A percentile compares a stretch with the other conserved stretches of the same genome.
Conservation (phyloP, 805 yeast genomes). For the Kodamaea neixiangensis region DNA sequence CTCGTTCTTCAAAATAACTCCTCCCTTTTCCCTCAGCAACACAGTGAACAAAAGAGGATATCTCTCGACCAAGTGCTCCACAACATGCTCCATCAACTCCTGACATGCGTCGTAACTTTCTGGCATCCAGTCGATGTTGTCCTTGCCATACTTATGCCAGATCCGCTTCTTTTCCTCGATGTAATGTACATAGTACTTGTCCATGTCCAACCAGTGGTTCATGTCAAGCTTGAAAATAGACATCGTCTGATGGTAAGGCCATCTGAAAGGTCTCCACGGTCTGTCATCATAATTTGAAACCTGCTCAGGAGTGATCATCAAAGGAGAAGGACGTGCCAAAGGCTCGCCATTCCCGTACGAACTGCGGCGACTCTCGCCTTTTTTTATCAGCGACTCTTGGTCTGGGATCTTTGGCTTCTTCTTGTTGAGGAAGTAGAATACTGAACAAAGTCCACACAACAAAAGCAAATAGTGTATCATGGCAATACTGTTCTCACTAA, state of each 20-base stretch:
- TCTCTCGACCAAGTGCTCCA: constrained; percentile 58
- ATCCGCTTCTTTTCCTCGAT: constrained; percentile 63
- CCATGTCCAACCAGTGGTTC: constrained; percentile 81
- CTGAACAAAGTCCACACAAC: neutral
- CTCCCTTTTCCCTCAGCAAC: constrained; percentile 38
- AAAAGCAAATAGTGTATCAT: neutral
- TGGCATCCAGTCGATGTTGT: constrained; percentile 66
- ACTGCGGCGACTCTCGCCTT: constrained; percentile 8
- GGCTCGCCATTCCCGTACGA: constrained; percentile 14
- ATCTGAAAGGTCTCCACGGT: constrained; percentile 80
- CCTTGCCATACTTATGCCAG: constrained; percentile 56
- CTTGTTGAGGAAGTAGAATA: neutral
- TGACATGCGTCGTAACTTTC: constrained; percentile 60
- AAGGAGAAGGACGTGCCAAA: constrained; percentile 54
- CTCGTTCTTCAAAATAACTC: constrained; percentile 57
- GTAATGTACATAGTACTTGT: constrained; percentile 68
- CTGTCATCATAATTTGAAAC: constrained; percentile 67
- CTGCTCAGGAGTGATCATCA: constrained; percentile 66
- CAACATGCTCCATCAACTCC: constrained; percentile 65
- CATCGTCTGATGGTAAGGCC: constrained; percentile 84
- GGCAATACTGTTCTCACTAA: neutral
- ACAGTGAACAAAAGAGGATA: constrained; percentile 64
- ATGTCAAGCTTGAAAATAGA: constrained; percentile 68
- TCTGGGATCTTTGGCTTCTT: constrained; percentile 5
- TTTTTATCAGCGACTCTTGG: constrained; percentile 14